Evolutionary conservation across 768 basidiomycete species (phyloP), one percentile per base, ranked within the genome.

Genomic region (Rhizopogon sp.): DNA sequence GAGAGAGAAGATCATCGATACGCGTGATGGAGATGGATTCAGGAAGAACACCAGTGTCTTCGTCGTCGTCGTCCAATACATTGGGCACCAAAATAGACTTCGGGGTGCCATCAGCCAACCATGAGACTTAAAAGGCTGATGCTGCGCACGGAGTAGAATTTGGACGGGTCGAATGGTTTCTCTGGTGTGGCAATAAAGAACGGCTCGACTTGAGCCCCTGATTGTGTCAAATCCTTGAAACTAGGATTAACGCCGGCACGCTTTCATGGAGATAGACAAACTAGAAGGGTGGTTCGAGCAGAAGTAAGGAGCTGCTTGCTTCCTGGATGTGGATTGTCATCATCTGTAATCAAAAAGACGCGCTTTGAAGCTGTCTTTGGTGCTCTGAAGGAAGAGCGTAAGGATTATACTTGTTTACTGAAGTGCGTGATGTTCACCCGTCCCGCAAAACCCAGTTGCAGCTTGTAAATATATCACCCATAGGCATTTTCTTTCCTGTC

Each of bases 301-400:
- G 88, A 87, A 1, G 79, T 87, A 6, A 81, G 68, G 9, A 91
- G 70, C 51, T 87, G 85, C 43, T 77, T 75, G 62, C 72, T 81
- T n/a, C 74, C 76, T 5, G 75, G 66, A 10, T 79, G 79, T 5
- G 79, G 71, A 54, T 78, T 57, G 56, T 70, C 69, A 16, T 72
- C 85, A 65, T 98, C 88, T 0, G 97, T 98, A 42, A 99, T 89
- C 39, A 96, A 74, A 67, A 98, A 98, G 1, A 98, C 81, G 5
- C 94, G 85, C 66, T 96, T 95, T n/a, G 88, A 85, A 2, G 93
- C 91, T 0, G 85, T 91, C 64, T 94, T 93, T 20, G 87, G 85
- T 7, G 90, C 88, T 10, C 91, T 93, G 57, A 29, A 39, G 47
- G 50, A 52, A 41, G 20, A 20, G 5, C 20, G 35, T 28, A 46